Conservation (phyloP, 148 eudicot species). For the Fagopyrum homotropicum region DNA sequence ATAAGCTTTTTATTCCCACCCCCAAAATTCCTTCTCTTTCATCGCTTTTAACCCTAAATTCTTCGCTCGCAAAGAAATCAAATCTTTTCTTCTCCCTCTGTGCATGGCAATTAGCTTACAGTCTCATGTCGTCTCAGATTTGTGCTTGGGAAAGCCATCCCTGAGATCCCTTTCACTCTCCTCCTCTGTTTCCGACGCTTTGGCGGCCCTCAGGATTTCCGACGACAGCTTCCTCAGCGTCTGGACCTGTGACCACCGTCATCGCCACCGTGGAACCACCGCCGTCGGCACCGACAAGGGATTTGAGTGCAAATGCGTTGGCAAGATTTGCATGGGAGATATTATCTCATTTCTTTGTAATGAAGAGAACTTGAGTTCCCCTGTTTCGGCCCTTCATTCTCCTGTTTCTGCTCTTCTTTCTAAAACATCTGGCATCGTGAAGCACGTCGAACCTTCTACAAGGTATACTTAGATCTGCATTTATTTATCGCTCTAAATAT, state of each 20-base stretch:
- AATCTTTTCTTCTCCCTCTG: background rate
- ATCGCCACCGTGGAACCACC: background rate
- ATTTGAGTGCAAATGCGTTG: slow-evolving; percentile 47
- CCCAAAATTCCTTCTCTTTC: background rate
- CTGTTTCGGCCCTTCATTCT: slow-evolving; percentile 46
- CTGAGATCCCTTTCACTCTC: slow-evolving; percentile 42
- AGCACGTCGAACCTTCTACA: slow-evolving; percentile 56
- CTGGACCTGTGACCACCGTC: slow-evolving; percentile 43
- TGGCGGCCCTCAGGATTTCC: slow-evolving; percentile 50
- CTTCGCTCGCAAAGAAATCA: background rate
- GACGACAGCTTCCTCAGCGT: slow-evolving; percentile 46
- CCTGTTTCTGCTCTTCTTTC: slow-evolving; percentile 52
- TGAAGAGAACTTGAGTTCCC: slow-evolving; percentile 40
- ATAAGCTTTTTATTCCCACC: background rate
- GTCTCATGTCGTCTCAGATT: slow-evolving; percentile 56
- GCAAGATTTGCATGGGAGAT: slow-evolving; percentile 69
- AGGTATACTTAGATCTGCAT: slow-evolving; percentile 30
- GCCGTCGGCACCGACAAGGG: background rate
- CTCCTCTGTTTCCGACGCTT: slow-evolving; percentile 54
- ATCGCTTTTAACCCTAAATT: background rate
- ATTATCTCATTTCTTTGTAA: slow-evolving; percentile 55
- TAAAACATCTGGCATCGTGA: slow-evolving; percentile 22
- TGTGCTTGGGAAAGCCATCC: slow-evolving; percentile 89
- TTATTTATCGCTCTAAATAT: background rate
- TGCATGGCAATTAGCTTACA: slow-evolving; percentile 76